Conservation (phyloP, 441 rosid genomes). For the Adansonia rubrostipa region DNA sequence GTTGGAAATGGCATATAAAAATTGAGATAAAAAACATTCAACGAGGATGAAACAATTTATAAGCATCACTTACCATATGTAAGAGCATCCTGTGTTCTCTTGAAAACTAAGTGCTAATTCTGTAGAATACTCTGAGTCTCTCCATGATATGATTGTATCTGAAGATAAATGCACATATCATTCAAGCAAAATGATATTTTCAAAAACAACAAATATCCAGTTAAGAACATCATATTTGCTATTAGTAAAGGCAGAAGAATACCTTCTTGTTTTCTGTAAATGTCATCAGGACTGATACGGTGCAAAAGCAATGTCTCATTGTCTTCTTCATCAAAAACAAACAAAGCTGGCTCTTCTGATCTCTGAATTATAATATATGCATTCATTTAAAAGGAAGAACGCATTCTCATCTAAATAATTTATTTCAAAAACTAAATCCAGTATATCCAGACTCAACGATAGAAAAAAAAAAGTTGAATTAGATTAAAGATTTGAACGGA, state of each 20-base stretch:
- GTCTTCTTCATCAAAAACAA: slow-evolving; percentile 92
- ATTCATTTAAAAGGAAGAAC: slow-evolving; percentile 28
- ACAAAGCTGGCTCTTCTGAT: slow-evolving; percentile 82
- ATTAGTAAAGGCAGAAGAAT: slow-evolving; percentile 27
- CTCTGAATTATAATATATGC: slow-evolving; percentile 56
- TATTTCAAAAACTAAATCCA: slow-evolving; percentile 16
- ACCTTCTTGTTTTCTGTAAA: slow-evolving; percentile 99
- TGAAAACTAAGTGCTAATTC: slow-evolving; percentile 99
- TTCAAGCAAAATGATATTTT: slow-evolving; percentile 16
- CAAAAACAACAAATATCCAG: not conserved
- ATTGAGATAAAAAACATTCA: not conserved
- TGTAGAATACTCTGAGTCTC: slow-evolving; percentile 85
- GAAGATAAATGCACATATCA: slow-evolving; percentile 33
- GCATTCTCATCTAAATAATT: slow-evolving; percentile 12
- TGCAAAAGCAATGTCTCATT: slow-evolving; percentile 88
- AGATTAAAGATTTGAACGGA: slow-evolving; percentile 39
- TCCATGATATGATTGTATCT: slow-evolving; percentile 99
- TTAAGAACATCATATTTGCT: not conserved
- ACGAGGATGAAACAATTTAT: slow-evolving; percentile 13
- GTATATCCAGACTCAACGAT: slow-evolving; percentile 8
- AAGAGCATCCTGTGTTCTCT: slow-evolving; percentile 93
- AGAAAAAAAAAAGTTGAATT: slow-evolving; percentile 1
- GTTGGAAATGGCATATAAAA: not conserved
- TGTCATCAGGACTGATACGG: slow-evolving; percentile 84
- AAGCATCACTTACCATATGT: slow-evolving; percentile 67